Evolutionary conservation across 2,329 filamentous ascomycete genomes (phyloP).

Genomic region (Chaetoscypha palmicola): DNA sequence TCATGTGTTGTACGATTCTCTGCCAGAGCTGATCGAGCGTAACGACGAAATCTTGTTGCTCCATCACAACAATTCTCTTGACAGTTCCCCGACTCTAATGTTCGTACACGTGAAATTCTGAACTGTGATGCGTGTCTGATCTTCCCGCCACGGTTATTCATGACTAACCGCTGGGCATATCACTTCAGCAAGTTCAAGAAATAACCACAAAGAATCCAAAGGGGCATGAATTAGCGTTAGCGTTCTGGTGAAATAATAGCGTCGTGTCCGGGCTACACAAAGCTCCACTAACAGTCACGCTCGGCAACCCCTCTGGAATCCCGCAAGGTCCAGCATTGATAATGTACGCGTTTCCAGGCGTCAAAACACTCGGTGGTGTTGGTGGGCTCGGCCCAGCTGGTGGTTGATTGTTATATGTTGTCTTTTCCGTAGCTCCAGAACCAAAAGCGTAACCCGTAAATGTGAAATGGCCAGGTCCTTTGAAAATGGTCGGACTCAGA

Average conservation of each 20-base stretch:
- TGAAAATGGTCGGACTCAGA: constrained; percentile 1
- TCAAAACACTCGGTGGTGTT: constrained; percentile 10
- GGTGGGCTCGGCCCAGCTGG: constrained; percentile 14
- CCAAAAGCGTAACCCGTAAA: constrained; percentile 17
- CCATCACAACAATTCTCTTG: too few species aligned
- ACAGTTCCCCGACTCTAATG: too few species aligned
- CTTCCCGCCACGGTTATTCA: too few species aligned
- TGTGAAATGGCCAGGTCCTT: constrained; percentile 13
- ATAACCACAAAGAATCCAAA: constrained; percentile 34
- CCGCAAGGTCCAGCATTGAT: constrained; percentile 9
- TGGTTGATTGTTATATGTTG: constrained; percentile 16
- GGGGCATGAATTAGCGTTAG: constrained; percentile 10
- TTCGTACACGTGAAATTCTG: too few species aligned
- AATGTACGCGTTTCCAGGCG: constrained; percentile 14
- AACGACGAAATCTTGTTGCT: too few species aligned
- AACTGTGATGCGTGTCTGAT: too few species aligned
- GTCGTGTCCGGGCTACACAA: constrained; percentile 14
- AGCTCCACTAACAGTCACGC: constrained; percentile 13
- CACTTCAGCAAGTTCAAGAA: too few species aligned
- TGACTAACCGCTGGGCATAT: too few species aligned
- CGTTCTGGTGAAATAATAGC: constrained; percentile 9
- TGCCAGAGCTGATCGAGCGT: too few species aligned
- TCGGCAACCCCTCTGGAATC: neutral
- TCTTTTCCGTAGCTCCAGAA: constrained; percentile 11
- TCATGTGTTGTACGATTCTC: too few species aligned